These are phyloP conservation scores for Candida sonorensis DNA, from an alignment of 805 yeast genomes.

Conservation along the genomic window DNA sequence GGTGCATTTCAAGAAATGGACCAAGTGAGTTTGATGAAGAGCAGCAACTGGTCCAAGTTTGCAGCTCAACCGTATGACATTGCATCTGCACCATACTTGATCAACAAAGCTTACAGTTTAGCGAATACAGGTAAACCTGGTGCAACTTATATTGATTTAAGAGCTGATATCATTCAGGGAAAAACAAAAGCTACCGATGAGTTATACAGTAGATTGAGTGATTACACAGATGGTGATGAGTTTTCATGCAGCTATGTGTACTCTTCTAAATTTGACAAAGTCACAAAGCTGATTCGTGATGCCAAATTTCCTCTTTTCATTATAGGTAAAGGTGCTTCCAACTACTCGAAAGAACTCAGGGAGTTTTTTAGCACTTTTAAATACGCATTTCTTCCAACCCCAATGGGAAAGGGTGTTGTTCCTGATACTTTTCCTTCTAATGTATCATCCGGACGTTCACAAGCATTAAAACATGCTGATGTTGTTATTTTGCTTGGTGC, in stretches of 20 bases:
- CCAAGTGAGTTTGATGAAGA: slow-evolving; percentile 42
- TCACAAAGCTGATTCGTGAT: slow-evolving; percentile 26
- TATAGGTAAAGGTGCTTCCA: slow-evolving; percentile 62
- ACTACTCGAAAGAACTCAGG: slow-evolving; percentile 31
- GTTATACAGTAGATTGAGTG: slow-evolving; percentile 16
- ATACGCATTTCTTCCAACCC: slow-evolving; percentile 62
- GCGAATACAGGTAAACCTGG: slow-evolving; percentile 51
- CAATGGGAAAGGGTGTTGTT: slow-evolving; percentile 73
- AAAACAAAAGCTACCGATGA: neutral
- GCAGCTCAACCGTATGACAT: slow-evolving; percentile 28
- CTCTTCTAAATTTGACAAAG: too few relatives aligned
- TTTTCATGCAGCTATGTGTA: too few relatives aligned
- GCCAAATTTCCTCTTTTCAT: slow-evolving; percentile 47
- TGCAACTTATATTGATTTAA: slow-evolving; percentile 55
- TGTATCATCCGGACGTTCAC: slow-evolving; percentile 57
- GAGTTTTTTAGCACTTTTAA: slow-evolving; percentile 34
- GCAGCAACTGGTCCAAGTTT: slow-evolving; percentile 37
- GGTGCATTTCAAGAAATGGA: slow-evolving; percentile 73
- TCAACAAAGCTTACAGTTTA: slow-evolving; percentile 41
- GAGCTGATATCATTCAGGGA: slow-evolving; percentile 51
- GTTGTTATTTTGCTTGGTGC: slow-evolving; percentile 58
- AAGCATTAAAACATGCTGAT: slow-evolving; percentile 51
- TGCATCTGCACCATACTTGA: slow-evolving; percentile 29
- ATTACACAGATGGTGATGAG: too few relatives aligned
- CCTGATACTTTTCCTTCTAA: slow-evolving; percentile 42